Evolutionary conservation across 495 filamentous ascomycete species (phyloP), one percentile per base, ranked within the genome.

Genomic region (Aspergillus avenaceus): DNA sequence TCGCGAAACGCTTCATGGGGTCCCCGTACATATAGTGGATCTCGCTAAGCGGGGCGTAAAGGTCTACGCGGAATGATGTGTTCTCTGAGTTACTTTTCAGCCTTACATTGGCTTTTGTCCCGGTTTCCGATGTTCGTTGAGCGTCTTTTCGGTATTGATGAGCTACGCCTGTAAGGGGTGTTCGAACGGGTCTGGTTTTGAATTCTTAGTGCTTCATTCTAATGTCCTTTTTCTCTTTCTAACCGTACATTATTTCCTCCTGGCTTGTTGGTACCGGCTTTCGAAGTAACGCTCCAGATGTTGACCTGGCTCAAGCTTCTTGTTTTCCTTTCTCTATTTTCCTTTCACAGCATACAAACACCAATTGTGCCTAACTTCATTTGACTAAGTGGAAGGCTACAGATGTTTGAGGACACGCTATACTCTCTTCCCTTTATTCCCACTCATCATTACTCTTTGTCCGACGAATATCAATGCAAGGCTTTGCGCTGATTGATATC

Each of bases 1-100:
- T 64, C 65, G 8, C 58, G 60, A 28, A 64, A 55, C 27, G 54
- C 61, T 47, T 61, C 66, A 12, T 72, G 66, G 68, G 67, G 64
- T 24, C 58, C 65, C 9, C 57, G 56, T 34, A 49, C 51, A 1
- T 50, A 45, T 26, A 65, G 52, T 36, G 55, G 56, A 19, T 47
- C 62, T 19, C 61, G 58, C 37, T 64, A 55, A 47, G 19, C 8
- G 9, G 11, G 23, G 23, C 36, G 46, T 41, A 23, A 14, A 52
- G 14, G 13, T 44, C 41, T 28, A 43, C 47, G 36, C 28, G 49
- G 44, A 46, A 21, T 40, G 34, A 34, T 23, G 16, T 31, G 27
- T 34, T 27, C 31, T 45, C 34, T 51, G 32, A 42, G 47, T 27
- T 29, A 16, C 40, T 7, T 41, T 50, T 51, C 34, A 45, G 19